Evolutionary conservation across 148 eudicot genomes (phyloP).

Genomic region (Beta vulgaris): DNA sequence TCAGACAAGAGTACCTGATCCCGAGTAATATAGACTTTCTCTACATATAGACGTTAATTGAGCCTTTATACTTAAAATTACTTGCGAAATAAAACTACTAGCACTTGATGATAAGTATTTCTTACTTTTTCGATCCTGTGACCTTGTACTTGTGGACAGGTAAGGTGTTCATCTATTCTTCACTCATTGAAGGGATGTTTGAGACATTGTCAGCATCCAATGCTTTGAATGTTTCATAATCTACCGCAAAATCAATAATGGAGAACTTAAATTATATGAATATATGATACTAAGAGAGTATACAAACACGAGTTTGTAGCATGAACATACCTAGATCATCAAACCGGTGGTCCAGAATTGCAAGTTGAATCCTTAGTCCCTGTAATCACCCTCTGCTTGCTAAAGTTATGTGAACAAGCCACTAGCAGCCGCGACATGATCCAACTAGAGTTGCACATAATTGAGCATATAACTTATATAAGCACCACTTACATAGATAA

Average conservation of each 20-base stretch:
- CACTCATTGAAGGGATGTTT: constrained; percentile 35
- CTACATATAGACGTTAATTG: background rate
- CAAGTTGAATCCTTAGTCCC: constrained; percentile 48
- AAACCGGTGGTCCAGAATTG: constrained; percentile 44
- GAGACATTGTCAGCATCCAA: constrained; percentile 44
- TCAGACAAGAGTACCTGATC: background rate
- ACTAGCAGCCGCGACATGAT: constrained; percentile 35
- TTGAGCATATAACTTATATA: constrained; percentile 5
- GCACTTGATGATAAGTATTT: background rate
- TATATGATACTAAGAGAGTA: background rate
- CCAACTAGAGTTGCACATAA: constrained; percentile 40
- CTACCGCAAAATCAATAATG: constrained; percentile 31
- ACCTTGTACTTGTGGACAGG: constrained; percentile 51
- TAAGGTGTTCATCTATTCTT: constrained; percentile 48
- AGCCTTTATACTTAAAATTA: background rate
- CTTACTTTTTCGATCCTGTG: constrained; percentile 27
- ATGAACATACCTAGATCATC: constrained; percentile 37
- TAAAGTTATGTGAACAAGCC: constrained; percentile 39
- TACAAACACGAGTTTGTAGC: background rate
- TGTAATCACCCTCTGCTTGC: constrained; percentile 45
- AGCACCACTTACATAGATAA: background rate
- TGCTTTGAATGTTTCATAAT: constrained; percentile 48
- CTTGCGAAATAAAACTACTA: background rate
- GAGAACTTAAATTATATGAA: no score
- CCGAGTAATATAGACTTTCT: background rate